Evolutionary conservation across 2,329 filamentous ascomycete species (phyloP), one percentile per base, ranked within the genome.

Genomic region (Fusarium incarnatum): DNA sequence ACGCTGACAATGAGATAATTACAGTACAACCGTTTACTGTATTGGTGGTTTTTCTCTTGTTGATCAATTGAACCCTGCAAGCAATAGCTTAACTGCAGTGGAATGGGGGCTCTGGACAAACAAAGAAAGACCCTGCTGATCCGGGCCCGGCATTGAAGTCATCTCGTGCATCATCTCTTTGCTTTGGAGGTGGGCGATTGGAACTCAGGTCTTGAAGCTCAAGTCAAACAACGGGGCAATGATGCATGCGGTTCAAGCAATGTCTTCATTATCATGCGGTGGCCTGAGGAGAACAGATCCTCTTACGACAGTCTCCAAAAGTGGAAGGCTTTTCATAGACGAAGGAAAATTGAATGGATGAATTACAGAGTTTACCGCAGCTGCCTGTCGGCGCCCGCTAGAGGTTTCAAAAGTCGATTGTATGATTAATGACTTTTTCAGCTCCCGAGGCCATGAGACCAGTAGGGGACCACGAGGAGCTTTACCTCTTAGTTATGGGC

Each of bases 121-220:
- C 45, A 48, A 41, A 67, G 68, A 61, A 75, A 71, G 72, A 73
- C 71, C 64, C 71, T 76, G 73, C 52, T 71, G 73, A 76, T 76
- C 73, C 49, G 46, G 66, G 47, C 32, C 61, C 60, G 60, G 64
- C 58, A 68, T 56, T 73, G 67, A 68, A 68, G 64, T 74, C 67
- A 73, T 69, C 32, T 56, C 57, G 40, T 59, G 49, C 64, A 68
- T 71, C 56, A 54, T 57, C 20, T 23, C 44, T 64, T n/a, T 30
- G 15, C 28, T 56, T 22, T 60, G 58, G 53, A 34, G 54, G 63
- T 46, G 50, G 54, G 50, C 30, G 60, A 60, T 68, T 64, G 64
- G 54, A 55, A 52, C 54, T 37, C 18, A 42, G 45, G 52, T 27
- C 56, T 28, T 48, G 49, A 52, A 60, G 50, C 54, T 61, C 57